Percentiles rank a stretch among this genome's conserved stretches.
Conservation (phyloP, 2,329 filamentous ascomycete genomes). For the Allantophomopsis cytisporea region DNA sequence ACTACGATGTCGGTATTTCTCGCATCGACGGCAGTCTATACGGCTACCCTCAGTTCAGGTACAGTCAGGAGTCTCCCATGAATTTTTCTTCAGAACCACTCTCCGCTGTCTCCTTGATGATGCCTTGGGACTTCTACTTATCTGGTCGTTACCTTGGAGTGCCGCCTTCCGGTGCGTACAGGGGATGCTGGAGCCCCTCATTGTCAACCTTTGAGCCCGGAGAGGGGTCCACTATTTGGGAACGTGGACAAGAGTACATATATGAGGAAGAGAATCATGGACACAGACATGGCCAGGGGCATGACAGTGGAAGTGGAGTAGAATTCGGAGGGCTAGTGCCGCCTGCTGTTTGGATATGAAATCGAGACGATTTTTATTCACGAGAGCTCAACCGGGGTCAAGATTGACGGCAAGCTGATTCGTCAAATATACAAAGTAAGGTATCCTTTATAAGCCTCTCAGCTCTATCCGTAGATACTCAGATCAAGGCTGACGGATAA, state of each 20-base stretch:
- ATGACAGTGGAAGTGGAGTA: constrained; percentile 9
- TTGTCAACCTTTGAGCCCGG: constrained; percentile 45
- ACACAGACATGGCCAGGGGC: no score
- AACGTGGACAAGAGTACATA: constrained; percentile 34
- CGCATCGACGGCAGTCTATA: constrained; percentile 33
- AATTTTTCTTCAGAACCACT: constrained; percentile 35
- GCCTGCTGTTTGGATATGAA: constrained; percentile 21
- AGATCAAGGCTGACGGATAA: no score
- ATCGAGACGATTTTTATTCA: constrained; percentile 18
- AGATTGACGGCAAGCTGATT: constrained; percentile 9
- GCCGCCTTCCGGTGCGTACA: constrained; percentile 42
- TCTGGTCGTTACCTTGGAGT: constrained; percentile 46
- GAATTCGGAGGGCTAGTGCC: constrained; percentile 21
- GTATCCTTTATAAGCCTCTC: neutral
- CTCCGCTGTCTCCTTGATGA: constrained; percentile 34
- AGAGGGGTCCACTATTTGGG: constrained; percentile 48
- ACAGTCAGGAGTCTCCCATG: constrained; percentile 49
- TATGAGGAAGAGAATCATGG: constrained; percentile 15
- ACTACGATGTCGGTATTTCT: constrained; percentile 18
- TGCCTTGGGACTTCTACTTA: constrained; percentile 38
- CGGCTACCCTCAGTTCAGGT: constrained; percentile 43
- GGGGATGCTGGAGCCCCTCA: constrained; percentile 41
- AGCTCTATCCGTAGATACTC: no score
- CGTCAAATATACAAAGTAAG: constrained; percentile 7
- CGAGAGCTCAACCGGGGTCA: constrained; percentile 8